Percentiles rank a stretch among this genome's conserved stretches.
Evolutionary conservation across 2,329 filamentous ascomycete species (phyloP).

Genomic region (Pestalotiopsis sp.): DNA sequence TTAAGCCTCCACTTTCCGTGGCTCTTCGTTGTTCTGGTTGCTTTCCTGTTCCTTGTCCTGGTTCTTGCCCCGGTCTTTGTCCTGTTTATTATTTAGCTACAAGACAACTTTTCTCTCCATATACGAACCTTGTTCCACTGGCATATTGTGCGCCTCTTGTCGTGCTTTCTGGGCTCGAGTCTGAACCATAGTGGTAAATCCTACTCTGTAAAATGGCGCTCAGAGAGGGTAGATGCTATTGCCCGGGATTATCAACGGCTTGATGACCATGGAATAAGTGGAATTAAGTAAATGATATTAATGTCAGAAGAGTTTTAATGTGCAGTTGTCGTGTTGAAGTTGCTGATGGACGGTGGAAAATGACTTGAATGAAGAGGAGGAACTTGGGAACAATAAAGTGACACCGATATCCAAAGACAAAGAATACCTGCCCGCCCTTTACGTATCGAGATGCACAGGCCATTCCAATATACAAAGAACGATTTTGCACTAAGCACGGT

Average conservation of each 20-base stretch:
- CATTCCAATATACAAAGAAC: background rate
- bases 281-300: background rate
- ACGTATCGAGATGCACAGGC: background rate
- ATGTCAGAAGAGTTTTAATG: background rate
- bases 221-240: background rate
- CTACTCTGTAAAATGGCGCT: background rate
- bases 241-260: background rate
- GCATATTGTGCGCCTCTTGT: background rate
- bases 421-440: background rate
- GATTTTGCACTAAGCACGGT: too few species aligned
- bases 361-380: background rate
- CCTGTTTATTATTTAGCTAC: background rate
- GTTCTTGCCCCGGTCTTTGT: background rate
- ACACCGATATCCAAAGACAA: background rate
- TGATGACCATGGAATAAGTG: background rate
- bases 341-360: background rate
- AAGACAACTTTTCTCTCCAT: background rate
- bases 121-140: background rate
- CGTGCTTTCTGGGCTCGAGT: conserved; percentile 6
- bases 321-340: background rate
- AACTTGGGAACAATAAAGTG: background rate
- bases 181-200: background rate
- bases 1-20: background rate
- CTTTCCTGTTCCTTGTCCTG: background rate
- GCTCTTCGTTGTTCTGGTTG: background rate